Base-by-base conservation (phyloP, 2,329 filamentous ascomycete species). In the Hirsutella thompsonii region DNA sequence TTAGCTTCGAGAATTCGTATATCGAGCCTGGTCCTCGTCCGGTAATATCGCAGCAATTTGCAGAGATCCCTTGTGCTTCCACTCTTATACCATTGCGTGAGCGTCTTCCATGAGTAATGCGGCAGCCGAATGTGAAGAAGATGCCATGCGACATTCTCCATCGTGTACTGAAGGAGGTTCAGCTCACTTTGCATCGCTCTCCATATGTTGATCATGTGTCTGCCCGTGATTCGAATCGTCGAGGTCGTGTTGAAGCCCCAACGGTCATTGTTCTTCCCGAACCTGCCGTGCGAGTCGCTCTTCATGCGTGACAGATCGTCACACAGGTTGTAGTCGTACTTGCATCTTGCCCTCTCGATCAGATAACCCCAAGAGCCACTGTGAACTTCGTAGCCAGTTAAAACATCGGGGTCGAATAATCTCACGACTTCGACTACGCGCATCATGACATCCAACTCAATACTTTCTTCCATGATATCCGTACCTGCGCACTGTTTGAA, bases 151-250 rank as follows among this genome's bases (percentile, higher is more conserved):
- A 96, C 86, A 52, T 94, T 95, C 59, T 96, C 92, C 77, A 96
- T 83, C 0, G 85, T 94, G 55, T 98, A 96, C 55, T 95, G 89
- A 10, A 94, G 70, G 21, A 98, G 66, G 50, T 89, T 93, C 21
- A 98, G 64, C 60, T 95, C 90, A n/a, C 81, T 77, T 43, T 87
- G 76, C 89, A 98, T 95, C 1, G 89, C 88, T 51, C 90, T 76
- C 88, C 92, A 96, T 36, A 96, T 83, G 51, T 96, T 96, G 64
- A 98, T 89, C 71, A 94, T 87, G 56, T 96, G 90, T 46, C 92
- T 75, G 5, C 92, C 92, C 0, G 89, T 95, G n/a, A 98, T 76
- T 42, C 80, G 79, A 49, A 96, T 88, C 3, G 86, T 90, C 2
- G 88, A 94, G 0, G 89, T 93, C 41, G 89, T 88, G 47, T 87